phyloP scores from a whole-genome alignment of 257 asterid species.

The Thymus quinquecostatus region DNA sequence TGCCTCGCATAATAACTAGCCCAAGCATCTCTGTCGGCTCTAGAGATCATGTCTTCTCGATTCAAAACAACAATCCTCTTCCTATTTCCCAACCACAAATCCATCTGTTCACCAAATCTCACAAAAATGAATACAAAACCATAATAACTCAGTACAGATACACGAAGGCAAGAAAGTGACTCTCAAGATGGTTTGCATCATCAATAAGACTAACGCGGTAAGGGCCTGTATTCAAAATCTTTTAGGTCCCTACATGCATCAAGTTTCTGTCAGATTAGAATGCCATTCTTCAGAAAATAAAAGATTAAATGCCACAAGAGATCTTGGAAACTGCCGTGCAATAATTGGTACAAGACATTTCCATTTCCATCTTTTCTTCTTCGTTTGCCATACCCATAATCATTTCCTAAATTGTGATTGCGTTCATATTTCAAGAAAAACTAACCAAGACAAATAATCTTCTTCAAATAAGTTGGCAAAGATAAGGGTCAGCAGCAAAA shows the following conservation, averaged over 20 bases:
- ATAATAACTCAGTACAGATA: slow-evolving; percentile 13
- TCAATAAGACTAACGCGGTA: slow-evolving; percentile 3
- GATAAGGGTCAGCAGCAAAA: slow-evolving; percentile 20
- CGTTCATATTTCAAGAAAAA: neutral
- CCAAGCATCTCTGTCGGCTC: slow-evolving; percentile 94
- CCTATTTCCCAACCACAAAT: slow-evolving; percentile 87
- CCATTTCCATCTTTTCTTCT: neutral
- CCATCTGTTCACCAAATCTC: slow-evolving; percentile 66
- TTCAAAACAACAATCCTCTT: slow-evolving; percentile 89
- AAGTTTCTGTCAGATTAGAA: slow-evolving; percentile 2
- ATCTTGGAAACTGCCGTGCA: too few species aligned
- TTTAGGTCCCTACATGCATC: neutral
- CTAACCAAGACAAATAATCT: neutral
- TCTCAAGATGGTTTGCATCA: slow-evolving; percentile 6
- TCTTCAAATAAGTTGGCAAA: slow-evolving; percentile 12
- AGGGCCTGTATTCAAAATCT: neutral
- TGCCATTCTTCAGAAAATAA: neutral
- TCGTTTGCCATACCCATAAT: neutral
- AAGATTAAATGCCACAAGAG: neutral
- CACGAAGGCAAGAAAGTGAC: slow-evolving; percentile 6
- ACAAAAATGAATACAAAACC: slow-evolving; percentile 30
- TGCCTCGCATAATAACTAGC: slow-evolving; percentile 87
- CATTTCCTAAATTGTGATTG: neutral
- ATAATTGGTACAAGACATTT: neutral
- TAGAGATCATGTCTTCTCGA: slow-evolving; percentile 93